phyloP scores from a whole-genome alignment of 2,329 filamentous ascomycete species.

The Trichothecium sympodiale region DNA sequence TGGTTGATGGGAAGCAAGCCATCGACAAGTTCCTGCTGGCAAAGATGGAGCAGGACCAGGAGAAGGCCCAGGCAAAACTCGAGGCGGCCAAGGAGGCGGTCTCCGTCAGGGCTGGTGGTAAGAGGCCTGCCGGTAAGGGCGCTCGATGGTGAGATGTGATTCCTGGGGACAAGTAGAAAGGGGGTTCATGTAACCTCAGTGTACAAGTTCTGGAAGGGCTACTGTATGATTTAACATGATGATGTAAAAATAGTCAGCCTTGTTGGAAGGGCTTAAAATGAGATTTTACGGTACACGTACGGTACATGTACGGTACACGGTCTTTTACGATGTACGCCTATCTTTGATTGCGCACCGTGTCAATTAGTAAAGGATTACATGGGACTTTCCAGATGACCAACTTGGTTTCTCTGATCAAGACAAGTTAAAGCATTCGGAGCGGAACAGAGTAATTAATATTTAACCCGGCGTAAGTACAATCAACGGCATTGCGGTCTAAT shows the following conservation, averaged over 20 bases:
- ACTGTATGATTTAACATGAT: not conserved
- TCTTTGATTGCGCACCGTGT: no score
- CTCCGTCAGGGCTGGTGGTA: not conserved
- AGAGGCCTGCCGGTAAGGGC: not conserved
- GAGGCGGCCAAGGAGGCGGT: conserved; percentile 9
- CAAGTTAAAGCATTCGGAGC: no score
- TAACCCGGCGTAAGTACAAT: no score
- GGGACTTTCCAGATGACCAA: no score
- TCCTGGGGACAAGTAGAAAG: not conserved
- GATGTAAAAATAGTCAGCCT: not conserved
- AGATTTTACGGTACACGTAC: no score
- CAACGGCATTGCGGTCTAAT: no score
- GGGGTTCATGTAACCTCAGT: not conserved
- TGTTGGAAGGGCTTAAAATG: no score
- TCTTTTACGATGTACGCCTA: no score
- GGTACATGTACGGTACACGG: no score
- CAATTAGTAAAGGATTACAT: no score
- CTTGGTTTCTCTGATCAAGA: no score
- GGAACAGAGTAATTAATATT: no score
- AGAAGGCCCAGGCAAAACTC: conserved; percentile 20
- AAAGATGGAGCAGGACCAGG: conserved; percentile 20
- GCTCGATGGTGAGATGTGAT: not conserved
- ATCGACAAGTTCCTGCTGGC: conserved; percentile 28
- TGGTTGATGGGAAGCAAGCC: conserved; percentile 46
- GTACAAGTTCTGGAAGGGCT: not conserved